Evolutionary conservation across 164 flowering plant species (phyloP).

Genomic region (Stephania cephalantha): DNA sequence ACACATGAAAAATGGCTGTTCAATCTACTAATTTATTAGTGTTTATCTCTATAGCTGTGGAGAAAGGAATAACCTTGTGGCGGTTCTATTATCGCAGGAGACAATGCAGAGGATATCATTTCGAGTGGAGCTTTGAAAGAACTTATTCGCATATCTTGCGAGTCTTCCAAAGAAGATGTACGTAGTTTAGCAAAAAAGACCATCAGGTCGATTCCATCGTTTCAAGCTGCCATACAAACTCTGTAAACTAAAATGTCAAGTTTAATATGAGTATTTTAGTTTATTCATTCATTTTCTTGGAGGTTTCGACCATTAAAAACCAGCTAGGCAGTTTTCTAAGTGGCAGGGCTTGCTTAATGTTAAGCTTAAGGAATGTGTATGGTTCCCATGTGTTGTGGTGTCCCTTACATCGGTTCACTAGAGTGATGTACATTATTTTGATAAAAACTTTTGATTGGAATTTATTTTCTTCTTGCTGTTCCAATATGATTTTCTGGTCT

Average conservation of each 20-base stretch:
- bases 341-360: too few species aligned
- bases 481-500: too few species aligned
- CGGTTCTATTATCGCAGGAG: conserved; percentile 42
- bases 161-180: conserved; percentile 74
- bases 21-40: neutral
- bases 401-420: too few species aligned
- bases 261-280: neutral
- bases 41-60: neutral
- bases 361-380: too few species aligned
- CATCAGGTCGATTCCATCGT: conserved; percentile 34
- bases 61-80: neutral
- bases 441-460: too few species aligned
- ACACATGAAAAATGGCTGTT: neutral
- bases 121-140: conserved; percentile 48
- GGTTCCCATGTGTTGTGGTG: too few species aligned
- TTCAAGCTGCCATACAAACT: conserved; percentile 24
- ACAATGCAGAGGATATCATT: conserved; percentile 54
- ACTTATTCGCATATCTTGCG: conserved; percentile 47
- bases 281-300: neutral
- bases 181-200: conserved; percentile 70
- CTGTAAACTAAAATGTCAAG: conserved; percentile 1
- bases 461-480: too few species aligned
- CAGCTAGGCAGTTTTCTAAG: neutral
- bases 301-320: neutral
- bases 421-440: too few species aligned